These are phyloP conservation scores for Dianthus caryophyllus DNA, from an alignment of 148 eudicot genomes.

Conservation along the genomic window DNA sequence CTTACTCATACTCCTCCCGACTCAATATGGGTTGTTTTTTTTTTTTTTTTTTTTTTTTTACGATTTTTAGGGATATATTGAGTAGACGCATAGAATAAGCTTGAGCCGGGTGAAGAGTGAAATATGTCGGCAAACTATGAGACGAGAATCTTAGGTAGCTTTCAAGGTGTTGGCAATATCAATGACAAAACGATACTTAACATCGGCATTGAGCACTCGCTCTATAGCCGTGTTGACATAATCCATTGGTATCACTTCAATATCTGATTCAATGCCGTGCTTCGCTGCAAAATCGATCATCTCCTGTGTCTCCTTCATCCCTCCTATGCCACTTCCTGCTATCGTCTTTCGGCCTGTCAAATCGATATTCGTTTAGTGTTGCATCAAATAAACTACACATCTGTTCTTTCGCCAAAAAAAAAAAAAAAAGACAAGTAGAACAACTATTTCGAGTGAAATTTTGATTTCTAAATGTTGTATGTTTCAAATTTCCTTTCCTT, in stretches of 20 bases:
- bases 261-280: conserved; percentile 24
- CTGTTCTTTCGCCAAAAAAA: too few species aligned
- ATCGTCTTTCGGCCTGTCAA: conserved; percentile 30
- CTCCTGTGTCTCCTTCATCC: conserved; percentile 36
- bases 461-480: too few species aligned
- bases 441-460: too few species aligned
- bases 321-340: conserved; percentile 30
- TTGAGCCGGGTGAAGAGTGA: too few species aligned
- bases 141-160: background rate
- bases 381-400: background rate
- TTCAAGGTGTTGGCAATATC: conserved; percentile 30
- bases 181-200: conserved; percentile 36
- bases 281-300: conserved; percentile 38
- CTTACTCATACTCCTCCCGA: too few species aligned
- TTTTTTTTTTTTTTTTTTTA: too few species aligned
- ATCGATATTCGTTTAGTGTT: background rate
- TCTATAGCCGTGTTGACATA: conserved; percentile 36
- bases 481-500: too few species aligned
- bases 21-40: too few species aligned
- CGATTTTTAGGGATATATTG: too few species aligned
- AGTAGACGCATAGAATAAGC: too few species aligned
- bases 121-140: background rate
- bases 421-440: too few species aligned
- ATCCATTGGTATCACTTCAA: conserved; percentile 31
- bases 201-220: conserved; percentile 30